A percentile compares a stretch with the other conserved stretches of the same genome.
These are phyloP conservation scores for Cubamyces lactineus DNA, from an alignment of 768 basidiomycete species.

Conservation along the genomic window DNA sequence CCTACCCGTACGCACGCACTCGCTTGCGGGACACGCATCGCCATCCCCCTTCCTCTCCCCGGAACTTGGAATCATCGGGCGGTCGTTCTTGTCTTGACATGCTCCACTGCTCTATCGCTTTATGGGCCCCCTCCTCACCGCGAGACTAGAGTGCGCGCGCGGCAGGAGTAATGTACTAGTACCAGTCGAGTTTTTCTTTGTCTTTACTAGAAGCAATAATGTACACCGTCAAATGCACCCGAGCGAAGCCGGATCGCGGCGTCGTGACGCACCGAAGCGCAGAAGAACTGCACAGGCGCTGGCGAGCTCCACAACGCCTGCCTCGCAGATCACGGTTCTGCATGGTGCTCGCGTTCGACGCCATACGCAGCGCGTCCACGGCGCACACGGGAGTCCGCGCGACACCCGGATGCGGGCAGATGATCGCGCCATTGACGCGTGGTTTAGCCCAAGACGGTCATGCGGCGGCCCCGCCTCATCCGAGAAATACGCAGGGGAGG, in stretches of 20 bases:
- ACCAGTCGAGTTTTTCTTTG: constrained; percentile 10
- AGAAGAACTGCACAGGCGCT: neutral
- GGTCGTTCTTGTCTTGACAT: neutral
- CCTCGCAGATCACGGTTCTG: no score
- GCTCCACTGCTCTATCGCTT: constrained; percentile 9
- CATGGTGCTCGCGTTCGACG: no score
- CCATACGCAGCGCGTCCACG: neutral
- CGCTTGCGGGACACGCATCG: constrained; percentile 1
- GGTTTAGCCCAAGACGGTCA: constrained; percentile 6
- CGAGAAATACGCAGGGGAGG: constrained; percentile 16
- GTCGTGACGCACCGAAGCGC: constrained; percentile 10
- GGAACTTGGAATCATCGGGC: constrained; percentile 7
- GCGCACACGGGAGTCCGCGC: neutral
- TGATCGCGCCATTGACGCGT: neutral
- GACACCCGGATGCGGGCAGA: neutral
- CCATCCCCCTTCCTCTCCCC: neutral
- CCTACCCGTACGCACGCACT: constrained; percentile 7
- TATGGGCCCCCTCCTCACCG: constrained; percentile 16
- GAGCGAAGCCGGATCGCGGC: constrained; percentile 3
- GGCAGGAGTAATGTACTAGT: constrained; percentile 25
- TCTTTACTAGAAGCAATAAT: constrained; percentile 21
- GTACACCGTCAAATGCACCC: constrained; percentile 9
- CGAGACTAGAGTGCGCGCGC: constrained; percentile 18
- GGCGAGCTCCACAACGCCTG: neutral
- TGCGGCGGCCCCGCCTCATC: constrained; percentile 7